Percentiles rank a stretch among this genome's conserved stretches.
Conservation (phyloP, 208 protist genomes). For the Trypanosoma lewisi region DNA sequence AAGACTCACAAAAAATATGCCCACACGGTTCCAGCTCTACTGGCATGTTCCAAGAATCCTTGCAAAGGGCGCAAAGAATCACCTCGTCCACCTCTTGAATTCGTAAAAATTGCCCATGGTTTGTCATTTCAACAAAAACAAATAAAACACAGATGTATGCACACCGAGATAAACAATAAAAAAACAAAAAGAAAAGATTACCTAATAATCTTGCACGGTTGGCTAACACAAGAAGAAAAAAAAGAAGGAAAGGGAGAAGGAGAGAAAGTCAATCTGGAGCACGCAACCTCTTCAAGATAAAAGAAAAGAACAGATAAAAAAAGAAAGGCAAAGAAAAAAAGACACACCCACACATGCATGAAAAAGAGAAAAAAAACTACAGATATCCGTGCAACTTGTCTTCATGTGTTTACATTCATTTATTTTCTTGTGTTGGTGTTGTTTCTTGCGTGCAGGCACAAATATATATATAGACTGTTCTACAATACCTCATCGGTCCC, state of each 20-base stretch:
- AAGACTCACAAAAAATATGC: slow-evolving; percentile 37
- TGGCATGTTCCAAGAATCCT: slow-evolving; percentile 27
- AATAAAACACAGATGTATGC: not conserved
- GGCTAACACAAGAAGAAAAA: too few species aligned
- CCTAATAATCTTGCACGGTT: not conserved
- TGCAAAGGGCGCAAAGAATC: slow-evolving; percentile 35
- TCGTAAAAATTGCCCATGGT: not conserved
- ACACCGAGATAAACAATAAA: too few species aligned
- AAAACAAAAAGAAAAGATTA: slow-evolving; percentile 11
- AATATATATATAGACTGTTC: too few species aligned
- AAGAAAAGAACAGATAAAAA: slow-evolving; percentile 13
- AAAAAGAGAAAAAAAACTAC: not conserved
- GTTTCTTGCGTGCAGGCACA: too few species aligned
- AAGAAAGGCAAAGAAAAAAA: slow-evolving; percentile 10
- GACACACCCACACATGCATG: not conserved
- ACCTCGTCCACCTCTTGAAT: slow-evolving; percentile 34
- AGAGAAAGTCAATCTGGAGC: slow-evolving; percentile 13
- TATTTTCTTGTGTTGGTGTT: too few species aligned
- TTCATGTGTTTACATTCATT: not conserved
- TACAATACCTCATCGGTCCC: slow-evolving; percentile 2
- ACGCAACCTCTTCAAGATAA: not conserved
- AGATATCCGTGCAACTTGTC: not conserved
- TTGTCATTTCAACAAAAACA: slow-evolving; percentile 2
- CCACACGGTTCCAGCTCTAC: slow-evolving; percentile 30
- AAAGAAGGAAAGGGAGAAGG: not conserved